Evolutionary conservation across 1,139 yeast genomes (phyloP).

Genomic region (Blastobotrys aristatus): DNA sequence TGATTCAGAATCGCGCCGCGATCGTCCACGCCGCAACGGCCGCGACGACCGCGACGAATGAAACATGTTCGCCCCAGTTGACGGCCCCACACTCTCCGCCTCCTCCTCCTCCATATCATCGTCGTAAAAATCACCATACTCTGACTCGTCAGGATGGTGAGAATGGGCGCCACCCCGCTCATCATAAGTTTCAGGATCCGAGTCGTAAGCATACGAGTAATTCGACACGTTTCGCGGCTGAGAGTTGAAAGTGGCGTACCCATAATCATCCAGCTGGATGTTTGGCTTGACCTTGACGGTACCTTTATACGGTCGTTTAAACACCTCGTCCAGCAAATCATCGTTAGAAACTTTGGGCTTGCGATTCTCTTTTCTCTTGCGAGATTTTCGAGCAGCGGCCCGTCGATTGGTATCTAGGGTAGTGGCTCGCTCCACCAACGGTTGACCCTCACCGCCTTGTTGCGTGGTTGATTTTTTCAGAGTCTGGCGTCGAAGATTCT

Average conservation of each 20-base stretch:
- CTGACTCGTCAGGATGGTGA: conserved; percentile 17
- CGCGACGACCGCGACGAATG: neutral
- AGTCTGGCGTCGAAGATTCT: conserved; percentile 15
- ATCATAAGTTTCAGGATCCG: conserved; percentile 6
- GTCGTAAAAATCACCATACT: conserved; percentile 14
- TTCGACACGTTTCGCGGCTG: neutral
- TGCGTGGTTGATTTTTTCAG: neutral
- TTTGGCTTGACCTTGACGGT: conserved; percentile 20
- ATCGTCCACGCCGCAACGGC: neutral
- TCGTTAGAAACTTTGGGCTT: conserved; percentile 26
- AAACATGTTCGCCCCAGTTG: conserved; percentile 7
- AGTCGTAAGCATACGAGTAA: neutral
- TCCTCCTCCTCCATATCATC: conserved; percentile 17
- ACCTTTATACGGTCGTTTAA: conserved; percentile 30
- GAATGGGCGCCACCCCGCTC: neutral
- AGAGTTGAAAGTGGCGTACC: neutral
- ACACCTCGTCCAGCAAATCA: conserved; percentile 31
- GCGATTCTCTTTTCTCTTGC: conserved; percentile 8
- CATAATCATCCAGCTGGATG: conserved; percentile 9
- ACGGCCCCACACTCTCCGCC: conserved; percentile 7
- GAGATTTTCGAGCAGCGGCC: neutral
- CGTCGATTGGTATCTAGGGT: neutral
- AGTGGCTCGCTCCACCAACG: neutral
- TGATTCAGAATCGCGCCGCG: conserved; percentile 9
- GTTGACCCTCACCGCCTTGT: neutral